Base-by-base conservation (phyloP, 1,284 basidiomycete genomes). In the Malassezia slooffiae region DNA sequence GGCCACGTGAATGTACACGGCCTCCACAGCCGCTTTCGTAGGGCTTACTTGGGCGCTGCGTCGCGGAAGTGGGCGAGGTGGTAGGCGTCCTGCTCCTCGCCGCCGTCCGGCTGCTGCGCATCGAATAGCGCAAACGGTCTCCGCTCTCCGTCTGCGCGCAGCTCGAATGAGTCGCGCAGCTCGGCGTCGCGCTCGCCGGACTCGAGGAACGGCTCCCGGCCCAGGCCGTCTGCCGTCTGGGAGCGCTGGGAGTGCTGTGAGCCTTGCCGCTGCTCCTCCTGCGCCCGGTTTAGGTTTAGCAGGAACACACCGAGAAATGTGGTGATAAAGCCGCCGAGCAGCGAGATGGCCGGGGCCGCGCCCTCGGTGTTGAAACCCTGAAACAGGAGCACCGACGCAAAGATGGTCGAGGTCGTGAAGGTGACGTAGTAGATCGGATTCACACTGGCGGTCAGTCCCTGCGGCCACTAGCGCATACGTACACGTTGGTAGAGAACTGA, bases 341-440 rank as follows among this genome's bases (percentile, higher is more conserved):
- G 52, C 19, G 66, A 67, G 3, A 68, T 57, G 19, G 64, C 66
- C n/a, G n/a, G n/a, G 2, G 87, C 78, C 4, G 80, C 80, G 50
- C 80, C 81, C 15, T 81, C 79, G 3, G 88, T 96, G 73, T 95
- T 90, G 76, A 97, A 85, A 1, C 91, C 91, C 74, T 86, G 84
- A 77, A 96, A 96, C 50, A 96, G 79, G 57, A 96, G 88, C 54
- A 95, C 79, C 39, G 89, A 95, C 0, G 91, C 89, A 40, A 91
- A 76, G 62, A 95, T 85, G 21, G 91, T 96, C 10, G 83, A 83
- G 2, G 87, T 86, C n/a, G 89, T 90, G 74, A 99, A 99, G 71
- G 86, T 83, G 70, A 96, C 91, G 67, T 91, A 96, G 74, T 97
- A 97, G 75, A 93, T 85, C 0, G 93, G 91, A 70, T 99, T 97